Evolutionary conservation across 2,329 filamentous ascomycete species (phyloP).

Genomic region (Fusarium ramigenum): DNA sequence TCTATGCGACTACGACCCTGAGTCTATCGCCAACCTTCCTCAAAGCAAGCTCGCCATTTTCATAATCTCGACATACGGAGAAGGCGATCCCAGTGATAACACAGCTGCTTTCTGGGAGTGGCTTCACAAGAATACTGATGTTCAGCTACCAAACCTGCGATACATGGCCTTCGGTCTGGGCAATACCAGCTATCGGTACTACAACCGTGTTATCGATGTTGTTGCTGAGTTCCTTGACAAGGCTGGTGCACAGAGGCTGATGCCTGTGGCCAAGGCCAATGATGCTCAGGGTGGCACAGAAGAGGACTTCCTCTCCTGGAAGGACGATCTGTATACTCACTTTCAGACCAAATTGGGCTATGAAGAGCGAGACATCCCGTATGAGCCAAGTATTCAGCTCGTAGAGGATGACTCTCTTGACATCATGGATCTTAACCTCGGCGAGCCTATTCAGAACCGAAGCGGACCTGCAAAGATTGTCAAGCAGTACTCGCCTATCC

Average conservation of each 20-base stretch:
- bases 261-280: conserved; percentile 45
- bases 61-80: conserved; percentile 52
- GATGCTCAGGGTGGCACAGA: conserved; percentile 47
- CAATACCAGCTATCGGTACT: conserved; percentile 52
- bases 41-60: conserved; percentile 47
- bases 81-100: conserved; percentile 55
- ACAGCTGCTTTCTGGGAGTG: conserved; percentile 45
- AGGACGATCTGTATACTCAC: conserved; percentile 42
- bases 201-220: conserved; percentile 48
- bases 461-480: conserved; percentile 30
- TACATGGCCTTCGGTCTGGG: conserved; percentile 52
- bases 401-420: conserved; percentile 38
- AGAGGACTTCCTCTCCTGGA: conserved; percentile 51
- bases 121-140: conserved; percentile 27
- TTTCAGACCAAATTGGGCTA: conserved; percentile 33
- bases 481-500: conserved; percentile 37
- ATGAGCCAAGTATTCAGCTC: conserved; percentile 31
- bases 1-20: conserved; percentile 57
- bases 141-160: conserved; percentile 36
- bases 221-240: conserved; percentile 38
- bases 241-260: conserved; percentile 43
- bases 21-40: conserved; percentile 46
- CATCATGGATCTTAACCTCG: conserved; percentile 37
- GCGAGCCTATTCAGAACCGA: conserved; percentile 33
- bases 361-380: conserved; percentile 35